These are phyloP conservation scores for Penicillium corylophilum DNA, from an alignment of 2,329 filamentous ascomycete species.

Conservation along the genomic window DNA sequence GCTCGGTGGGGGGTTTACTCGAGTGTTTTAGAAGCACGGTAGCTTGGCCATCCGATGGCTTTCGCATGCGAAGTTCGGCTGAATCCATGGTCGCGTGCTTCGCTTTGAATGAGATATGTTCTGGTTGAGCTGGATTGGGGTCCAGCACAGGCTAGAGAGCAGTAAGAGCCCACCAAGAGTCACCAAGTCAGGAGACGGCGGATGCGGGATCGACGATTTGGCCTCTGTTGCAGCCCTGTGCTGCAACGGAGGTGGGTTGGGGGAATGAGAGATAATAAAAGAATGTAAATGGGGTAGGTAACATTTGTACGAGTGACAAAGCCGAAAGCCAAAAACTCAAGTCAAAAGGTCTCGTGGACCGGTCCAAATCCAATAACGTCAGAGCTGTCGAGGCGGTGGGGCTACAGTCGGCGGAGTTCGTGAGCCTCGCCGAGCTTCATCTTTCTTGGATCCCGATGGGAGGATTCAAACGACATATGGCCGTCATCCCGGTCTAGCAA, in stretches of 20 bases:
- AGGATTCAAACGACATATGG: background rate
- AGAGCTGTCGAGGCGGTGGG: conserved; percentile 1
- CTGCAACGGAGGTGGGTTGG: background rate
- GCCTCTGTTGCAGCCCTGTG: conserved; percentile 3
- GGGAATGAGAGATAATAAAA: background rate
- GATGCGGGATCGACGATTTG: conserved; percentile 8
- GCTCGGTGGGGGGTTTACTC: conserved; percentile 27
- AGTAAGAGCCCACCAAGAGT: background rate
- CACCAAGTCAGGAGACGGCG: conserved; percentile 8
- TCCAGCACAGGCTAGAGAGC: background rate
- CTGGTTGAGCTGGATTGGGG: background rate
- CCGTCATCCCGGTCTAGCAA: conserved; percentile 1
- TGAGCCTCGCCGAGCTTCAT: background rate
- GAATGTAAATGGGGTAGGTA: background rate
- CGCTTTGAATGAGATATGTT: background rate
- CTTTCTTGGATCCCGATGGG: background rate
- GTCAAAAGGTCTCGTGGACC: background rate
- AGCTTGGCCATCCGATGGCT: conserved; percentile 19
- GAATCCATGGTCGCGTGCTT: conserved; percentile 28
- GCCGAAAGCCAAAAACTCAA: background rate
- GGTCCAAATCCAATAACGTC: conserved; percentile 1
- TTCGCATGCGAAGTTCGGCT: conserved; percentile 35
- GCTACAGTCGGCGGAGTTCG: background rate
- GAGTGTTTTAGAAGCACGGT: conserved; percentile 18
- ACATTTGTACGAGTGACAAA: background rate